Evolutionary conservation across 1,284 basidiomycete genomes (phyloP).

Genomic region (Pyrrhoderma lamaoense): DNA sequence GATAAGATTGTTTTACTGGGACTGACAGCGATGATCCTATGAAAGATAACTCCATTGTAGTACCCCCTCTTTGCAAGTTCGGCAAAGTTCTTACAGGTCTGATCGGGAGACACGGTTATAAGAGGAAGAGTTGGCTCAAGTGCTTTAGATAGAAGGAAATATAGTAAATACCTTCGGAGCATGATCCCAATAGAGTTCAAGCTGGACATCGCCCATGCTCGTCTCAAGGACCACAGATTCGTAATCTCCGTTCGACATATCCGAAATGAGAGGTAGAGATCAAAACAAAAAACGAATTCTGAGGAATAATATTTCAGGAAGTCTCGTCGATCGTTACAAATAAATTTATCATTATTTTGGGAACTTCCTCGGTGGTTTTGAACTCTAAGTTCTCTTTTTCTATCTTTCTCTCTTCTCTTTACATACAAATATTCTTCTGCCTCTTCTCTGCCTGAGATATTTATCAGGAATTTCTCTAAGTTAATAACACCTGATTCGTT

Average conservation of each 20-base stretch:
- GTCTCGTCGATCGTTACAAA: not conserved
- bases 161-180: constrained; percentile 64
- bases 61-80: constrained; percentile 80
- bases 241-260: constrained; percentile 26
- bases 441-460: not conserved
- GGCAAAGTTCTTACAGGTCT: constrained; percentile 94
- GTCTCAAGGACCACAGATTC: constrained; percentile 78
- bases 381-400: not conserved
- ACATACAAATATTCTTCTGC: not conserved
- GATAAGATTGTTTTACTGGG: constrained; percentile 55
- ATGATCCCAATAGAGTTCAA: constrained; percentile 89
- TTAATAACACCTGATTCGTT: not conserved
- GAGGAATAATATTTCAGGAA: no score
- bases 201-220: constrained; percentile 77
- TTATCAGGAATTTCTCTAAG: not conserved
- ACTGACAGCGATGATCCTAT: constrained; percentile 89
- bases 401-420: not conserved
- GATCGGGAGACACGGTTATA: constrained; percentile 6
- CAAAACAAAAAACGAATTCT: not conserved
- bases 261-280: not conserved
- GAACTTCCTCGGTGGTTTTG: not conserved
- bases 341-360: not conserved
- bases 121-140: not conserved
- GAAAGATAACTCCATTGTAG: constrained; percentile 83
- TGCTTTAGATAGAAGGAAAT: constrained; percentile 10